Conservation (phyloP, 1,284 basidiomycete genomes). For the Cutaneotrichosporon spelunceum region DNA sequence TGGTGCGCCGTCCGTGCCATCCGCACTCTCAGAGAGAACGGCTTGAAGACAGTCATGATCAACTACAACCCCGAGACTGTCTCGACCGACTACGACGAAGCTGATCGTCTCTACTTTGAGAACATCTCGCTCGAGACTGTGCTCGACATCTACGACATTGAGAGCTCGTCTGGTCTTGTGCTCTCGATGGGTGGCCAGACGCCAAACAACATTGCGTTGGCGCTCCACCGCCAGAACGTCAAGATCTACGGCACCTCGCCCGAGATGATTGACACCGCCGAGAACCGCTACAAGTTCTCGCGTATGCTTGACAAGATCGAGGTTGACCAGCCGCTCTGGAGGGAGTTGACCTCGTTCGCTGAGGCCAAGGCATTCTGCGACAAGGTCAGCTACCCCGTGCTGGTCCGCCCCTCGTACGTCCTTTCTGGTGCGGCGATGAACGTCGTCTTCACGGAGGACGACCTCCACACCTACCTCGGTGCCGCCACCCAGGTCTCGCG, state of each 20-base stretch:
- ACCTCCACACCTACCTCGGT: slow-evolving; percentile 84
- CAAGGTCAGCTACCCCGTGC: slow-evolving; percentile 88
- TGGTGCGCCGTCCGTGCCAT: slow-evolving; percentile 99
- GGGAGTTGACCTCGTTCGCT: slow-evolving; percentile 86
- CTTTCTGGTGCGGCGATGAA: slow-evolving; percentile 99
- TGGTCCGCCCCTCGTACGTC: slow-evolving; percentile 96
- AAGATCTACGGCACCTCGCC: slow-evolving; percentile 98
- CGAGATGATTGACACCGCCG: slow-evolving; percentile 99
- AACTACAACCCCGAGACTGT: slow-evolving; percentile 99
- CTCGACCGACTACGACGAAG: slow-evolving; percentile 98
- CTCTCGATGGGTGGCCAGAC: slow-evolving; percentile 98
- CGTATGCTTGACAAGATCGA: slow-evolving; percentile 95
- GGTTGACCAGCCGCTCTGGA: slow-evolving; percentile 96
- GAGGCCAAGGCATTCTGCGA: slow-evolving; percentile 86
- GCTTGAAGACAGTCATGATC: slow-evolving; percentile 97
- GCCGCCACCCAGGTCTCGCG: slow-evolving; percentile 96
- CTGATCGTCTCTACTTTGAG: slow-evolving; percentile 97
- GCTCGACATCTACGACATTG: slow-evolving; percentile 92
- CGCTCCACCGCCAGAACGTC: slow-evolving; percentile 90
- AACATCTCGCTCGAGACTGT: slow-evolving; percentile 96
- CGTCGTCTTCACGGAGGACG: slow-evolving; percentile 89
- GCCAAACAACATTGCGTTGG: slow-evolving; percentile 96
- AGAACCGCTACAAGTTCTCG: slow-evolving; percentile 99
- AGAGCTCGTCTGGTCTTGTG: slow-evolving; percentile 85
- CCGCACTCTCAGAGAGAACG: slow-evolving; percentile 86